Conservation (phyloP, 1,284 basidiomycete genomes). For the Ceratorhiza oryzae-sativae region DNA sequence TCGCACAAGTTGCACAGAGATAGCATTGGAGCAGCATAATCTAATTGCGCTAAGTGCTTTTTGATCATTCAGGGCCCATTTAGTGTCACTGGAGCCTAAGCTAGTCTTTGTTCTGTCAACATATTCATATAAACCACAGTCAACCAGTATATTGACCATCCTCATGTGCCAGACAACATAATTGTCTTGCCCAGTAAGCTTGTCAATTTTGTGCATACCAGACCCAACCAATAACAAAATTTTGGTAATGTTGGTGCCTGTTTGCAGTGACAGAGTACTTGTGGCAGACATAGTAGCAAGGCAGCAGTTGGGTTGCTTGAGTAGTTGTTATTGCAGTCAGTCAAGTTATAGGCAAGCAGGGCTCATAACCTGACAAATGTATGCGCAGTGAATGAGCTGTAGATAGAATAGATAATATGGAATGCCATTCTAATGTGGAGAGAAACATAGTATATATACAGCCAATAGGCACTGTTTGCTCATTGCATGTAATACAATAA, state of each 20-base stretch:
- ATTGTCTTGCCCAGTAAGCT: conserved; percentile 25
- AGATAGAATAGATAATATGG: too few relatives aligned
- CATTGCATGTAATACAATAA: too few relatives aligned
- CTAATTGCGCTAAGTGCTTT: conserved; percentile 11
- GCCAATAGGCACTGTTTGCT: too few relatives aligned
- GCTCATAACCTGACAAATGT: conserved; percentile 24
- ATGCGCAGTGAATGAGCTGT: neutral
- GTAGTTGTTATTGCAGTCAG: conserved; percentile 1
- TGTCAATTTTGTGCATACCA: conserved; percentile 14
- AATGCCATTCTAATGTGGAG: too few relatives aligned
- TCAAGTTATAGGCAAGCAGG: neutral
- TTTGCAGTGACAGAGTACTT: neutral
- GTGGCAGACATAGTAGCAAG: neutral
- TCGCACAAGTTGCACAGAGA: neutral
- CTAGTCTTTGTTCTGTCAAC: neutral
- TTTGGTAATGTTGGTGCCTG: neutral
- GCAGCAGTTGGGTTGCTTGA: neutral
- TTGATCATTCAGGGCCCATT: neutral
- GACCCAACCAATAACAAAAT: neutral
- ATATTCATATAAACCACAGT: conserved; percentile 9
- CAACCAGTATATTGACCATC: conserved; percentile 6
- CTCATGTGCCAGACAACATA: conserved; percentile 17
- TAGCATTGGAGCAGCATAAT: conserved; percentile 1
- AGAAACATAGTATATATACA: too few relatives aligned
- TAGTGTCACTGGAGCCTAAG: neutral